These are phyloP conservation scores for Paecilomyces fulvus DNA, from an alignment of 2,329 filamentous ascomycete genomes.

Conservation along the genomic window DNA sequence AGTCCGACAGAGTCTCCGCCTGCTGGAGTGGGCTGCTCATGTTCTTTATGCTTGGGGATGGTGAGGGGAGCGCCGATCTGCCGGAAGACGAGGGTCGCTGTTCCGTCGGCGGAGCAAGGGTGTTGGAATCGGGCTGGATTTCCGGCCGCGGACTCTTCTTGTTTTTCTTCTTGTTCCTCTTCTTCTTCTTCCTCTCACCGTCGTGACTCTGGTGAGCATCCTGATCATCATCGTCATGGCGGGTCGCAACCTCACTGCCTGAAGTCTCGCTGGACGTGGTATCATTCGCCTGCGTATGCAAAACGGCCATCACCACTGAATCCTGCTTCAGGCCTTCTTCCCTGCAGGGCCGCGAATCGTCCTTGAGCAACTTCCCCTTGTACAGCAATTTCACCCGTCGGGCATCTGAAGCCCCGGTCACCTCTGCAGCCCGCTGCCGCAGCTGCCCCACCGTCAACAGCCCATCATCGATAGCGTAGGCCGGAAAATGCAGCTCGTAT, in stretches of 20 bases:
- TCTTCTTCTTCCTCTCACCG: constrained; percentile 10
- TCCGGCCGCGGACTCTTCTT: constrained; percentile 14
- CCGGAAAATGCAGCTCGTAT: constrained; percentile 36
- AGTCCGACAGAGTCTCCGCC: constrained; percentile 27
- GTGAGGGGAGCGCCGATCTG: constrained; percentile 13
- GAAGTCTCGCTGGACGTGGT: constrained; percentile 24
- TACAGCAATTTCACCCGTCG: constrained; percentile 37
- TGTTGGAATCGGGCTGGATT: constrained; percentile 6
- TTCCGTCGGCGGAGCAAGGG: constrained; percentile 11
- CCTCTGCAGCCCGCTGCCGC: constrained; percentile 30
- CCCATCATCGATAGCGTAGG: constrained; percentile 41
- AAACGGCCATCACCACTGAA: constrained; percentile 39
- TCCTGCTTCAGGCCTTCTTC: constrained; percentile 40
- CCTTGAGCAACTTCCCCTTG: constrained; percentile 37
- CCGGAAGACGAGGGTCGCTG: constrained; percentile 6
- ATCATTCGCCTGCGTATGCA: constrained; percentile 25
- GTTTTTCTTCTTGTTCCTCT: constrained; percentile 17
- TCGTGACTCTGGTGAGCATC: constrained; percentile 6
- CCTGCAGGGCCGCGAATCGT: constrained; percentile 32
- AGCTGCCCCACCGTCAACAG: constrained; percentile 34
- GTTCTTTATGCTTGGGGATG: constrained; percentile 26
- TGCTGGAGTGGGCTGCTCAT: constrained; percentile 28
- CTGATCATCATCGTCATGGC: constrained; percentile 2
- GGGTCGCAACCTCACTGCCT: constrained; percentile 16
- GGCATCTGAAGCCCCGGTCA: constrained; percentile 26